Base-by-base conservation (phyloP, 2,329 filamentous ascomycete species). In the Penicillium thymicola region DNA sequence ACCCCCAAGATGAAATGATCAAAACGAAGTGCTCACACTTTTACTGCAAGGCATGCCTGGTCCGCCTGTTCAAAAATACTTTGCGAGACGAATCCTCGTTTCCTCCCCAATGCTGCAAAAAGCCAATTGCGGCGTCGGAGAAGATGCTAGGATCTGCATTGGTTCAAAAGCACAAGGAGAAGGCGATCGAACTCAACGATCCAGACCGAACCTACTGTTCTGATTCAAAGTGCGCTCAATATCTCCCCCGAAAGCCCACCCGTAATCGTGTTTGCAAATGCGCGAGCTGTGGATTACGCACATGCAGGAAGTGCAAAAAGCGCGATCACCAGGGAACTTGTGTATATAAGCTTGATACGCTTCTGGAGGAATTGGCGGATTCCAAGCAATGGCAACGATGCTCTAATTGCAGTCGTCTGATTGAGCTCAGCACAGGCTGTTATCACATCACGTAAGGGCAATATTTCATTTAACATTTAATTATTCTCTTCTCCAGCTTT, bases 261-360 rank as follows among this genome's bases (percentile, higher is more conserved):
- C 18, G 11, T 5, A 4, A n/a, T 14, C 14, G 3, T 7, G 11
- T 23, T 21, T 37, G 46, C 46, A 45, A 43, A 34, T 55, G 53
- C 21, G 3, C 23, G 7, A 28, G n/a, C 7, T 55, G 53, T 45
- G 47, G 53, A 13, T 36, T 25, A 16, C n/a, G 16, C 10, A 55
- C 52, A 11, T 55, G 46, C 23, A 42, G 45, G 3, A 55, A 37
- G 25, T 55, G 52, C 21, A 55, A 55, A 8, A 42, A 55, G 4
- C 25, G 13, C 14, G 45, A 32, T 18, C 52, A 55, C 6, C 23
- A 5, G 13, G 52, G 38, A 11, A 11, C n/a, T 1, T 55, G 52
- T 37, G 37, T 36, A 9, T 40, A 42, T 5, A 25, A 43, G 32
- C 42, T 41, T 44, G 52, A 55, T 23, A 18, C 30, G 3, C 30